Conservation (phyloP, 495 filamentous ascomycete genomes). For the Neurospora sp. region DNA sequence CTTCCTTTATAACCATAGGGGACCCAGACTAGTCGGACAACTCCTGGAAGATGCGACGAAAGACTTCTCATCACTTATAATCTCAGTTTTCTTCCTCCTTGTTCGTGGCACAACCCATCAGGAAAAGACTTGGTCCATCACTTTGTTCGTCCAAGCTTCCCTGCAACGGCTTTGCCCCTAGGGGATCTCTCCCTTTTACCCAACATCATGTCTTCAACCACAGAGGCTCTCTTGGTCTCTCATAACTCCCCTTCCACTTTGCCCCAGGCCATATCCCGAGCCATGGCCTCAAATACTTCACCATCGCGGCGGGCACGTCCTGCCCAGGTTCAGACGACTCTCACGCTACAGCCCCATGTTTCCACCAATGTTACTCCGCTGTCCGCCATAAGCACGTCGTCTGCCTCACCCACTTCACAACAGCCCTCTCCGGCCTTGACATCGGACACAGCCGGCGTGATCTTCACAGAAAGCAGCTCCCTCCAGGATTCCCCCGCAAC, state of each 20-base stretch:
- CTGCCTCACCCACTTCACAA: constrained; percentile 30
- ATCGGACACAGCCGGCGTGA: constrained; percentile 22
- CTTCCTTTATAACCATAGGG: neutral
- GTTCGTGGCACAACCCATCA: neutral
- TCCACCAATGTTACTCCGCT: constrained; percentile 17
- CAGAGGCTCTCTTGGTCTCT: constrained; percentile 2
- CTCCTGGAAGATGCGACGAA: constrained; percentile 19
- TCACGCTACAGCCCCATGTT: constrained; percentile 24
- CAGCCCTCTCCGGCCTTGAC: constrained; percentile 34
- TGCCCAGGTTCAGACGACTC: constrained; percentile 29
- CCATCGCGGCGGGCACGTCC: constrained; percentile 29
- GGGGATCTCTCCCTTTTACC: neutral
- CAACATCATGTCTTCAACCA: constrained; percentile 14
- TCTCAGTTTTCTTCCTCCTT: constrained; percentile 5
- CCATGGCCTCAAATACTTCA: constrained; percentile 27
- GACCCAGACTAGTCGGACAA: constrained; percentile 5
- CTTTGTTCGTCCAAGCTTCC: neutral
- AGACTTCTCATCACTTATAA: constrained; percentile 14
- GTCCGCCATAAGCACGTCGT: constrained; percentile 34
- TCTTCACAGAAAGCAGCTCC: constrained; percentile 30
- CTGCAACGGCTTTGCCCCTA: neutral
- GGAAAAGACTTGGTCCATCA: neutral
- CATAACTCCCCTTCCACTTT: constrained; percentile 2
- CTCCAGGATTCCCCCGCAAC: constrained; percentile 34
- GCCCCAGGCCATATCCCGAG: constrained; percentile 12